Evolutionary conservation across 257 asterid species (phyloP), one percentile per base, ranked within the genome.

Genomic region (Solanum clarkiae): DNA sequence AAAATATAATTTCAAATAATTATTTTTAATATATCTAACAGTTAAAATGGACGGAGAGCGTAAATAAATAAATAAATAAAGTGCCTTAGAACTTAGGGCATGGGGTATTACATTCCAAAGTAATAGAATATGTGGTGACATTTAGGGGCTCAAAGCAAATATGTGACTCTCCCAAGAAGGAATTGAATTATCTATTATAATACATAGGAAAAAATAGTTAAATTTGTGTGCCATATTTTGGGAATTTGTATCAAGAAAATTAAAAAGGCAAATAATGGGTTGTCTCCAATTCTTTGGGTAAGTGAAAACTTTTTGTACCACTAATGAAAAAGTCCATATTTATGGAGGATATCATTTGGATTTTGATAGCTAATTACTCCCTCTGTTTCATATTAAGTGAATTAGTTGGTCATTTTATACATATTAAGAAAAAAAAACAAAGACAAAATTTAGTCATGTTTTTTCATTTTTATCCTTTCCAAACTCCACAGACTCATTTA

Each of bases 61-160:
- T 36, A 36, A 36, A 44, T 44, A 47, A 47, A 9, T 36, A 36
- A 36, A 44, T 44, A 47, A 47, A 9, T 4, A 9, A 84, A 84
- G 86, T 91, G 89, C 85, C 82, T 77, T 49, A 8, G 16, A 15
- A 65, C 91, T 85, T 86, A 84, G 88, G 86, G 57, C 32, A 83
- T 81, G 84, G 29, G 82, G 90, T 72, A 89, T 89, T 89, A 77
- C 62, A 24, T 51, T 51, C 82, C 77, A 85, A 82, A 55, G 77
- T 84, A 53, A 26, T 59, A 79, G 71, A 66, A 53, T 57, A 80
- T 88, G 87, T 87, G 83, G 77, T 55, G 85, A 82, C 85, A 81
- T 89, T 91, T 88, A 80, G 88, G 93, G 96, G 94, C 96, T 93
- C 96, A 89, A 93, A 93, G 92, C 90, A 91, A 81, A 44, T 65